phyloP scores from a whole-genome alignment of 164 flowering plant genomes.

The Magnolia sinica region DNA sequence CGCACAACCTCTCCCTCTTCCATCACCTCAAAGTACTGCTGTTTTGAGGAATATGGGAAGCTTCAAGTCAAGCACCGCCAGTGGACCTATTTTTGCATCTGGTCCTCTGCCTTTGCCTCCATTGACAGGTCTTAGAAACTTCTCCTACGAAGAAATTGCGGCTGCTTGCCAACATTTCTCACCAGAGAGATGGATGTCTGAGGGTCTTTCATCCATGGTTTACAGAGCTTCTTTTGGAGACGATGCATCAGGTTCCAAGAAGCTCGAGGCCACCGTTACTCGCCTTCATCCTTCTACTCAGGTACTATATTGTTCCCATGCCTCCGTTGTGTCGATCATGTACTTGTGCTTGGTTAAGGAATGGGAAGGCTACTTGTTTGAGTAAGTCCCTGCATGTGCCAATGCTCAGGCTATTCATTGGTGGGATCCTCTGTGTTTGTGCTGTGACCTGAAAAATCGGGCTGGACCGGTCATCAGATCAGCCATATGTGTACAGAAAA shows the following conservation, averaged over 20 bases:
- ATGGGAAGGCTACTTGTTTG: background rate
- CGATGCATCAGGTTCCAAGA: conserved; percentile 53
- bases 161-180: conserved; percentile 76
- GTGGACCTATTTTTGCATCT: conserved; percentile 61
- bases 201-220: conserved; percentile 65
- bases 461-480: too few relatives aligned
- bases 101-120: conserved; percentile 95
- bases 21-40: conserved; percentile 53
- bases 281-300: conserved; percentile 60
- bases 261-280: conserved; percentile 84
- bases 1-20: conserved; percentile 95
- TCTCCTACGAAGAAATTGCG: conserved; percentile 71
- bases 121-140: conserved; percentile 47
- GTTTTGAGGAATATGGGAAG: conserved; percentile 55
- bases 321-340: background rate
- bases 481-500: too few relatives aligned
- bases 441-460: too few relatives aligned
- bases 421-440: too few relatives aligned
- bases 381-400: too few relatives aligned
- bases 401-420: too few relatives aligned
- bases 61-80: conserved; percentile 51
- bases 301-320: conserved; percentile 28
- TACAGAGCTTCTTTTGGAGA: conserved; percentile 88
- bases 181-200: conserved; percentile 76
- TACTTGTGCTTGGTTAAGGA: background rate